Percentiles rank a stretch among this genome's conserved stretches.
Conservation (phyloP, 2,329 filamentous ascomycete species). For the Arthroderma sp. region DNA sequence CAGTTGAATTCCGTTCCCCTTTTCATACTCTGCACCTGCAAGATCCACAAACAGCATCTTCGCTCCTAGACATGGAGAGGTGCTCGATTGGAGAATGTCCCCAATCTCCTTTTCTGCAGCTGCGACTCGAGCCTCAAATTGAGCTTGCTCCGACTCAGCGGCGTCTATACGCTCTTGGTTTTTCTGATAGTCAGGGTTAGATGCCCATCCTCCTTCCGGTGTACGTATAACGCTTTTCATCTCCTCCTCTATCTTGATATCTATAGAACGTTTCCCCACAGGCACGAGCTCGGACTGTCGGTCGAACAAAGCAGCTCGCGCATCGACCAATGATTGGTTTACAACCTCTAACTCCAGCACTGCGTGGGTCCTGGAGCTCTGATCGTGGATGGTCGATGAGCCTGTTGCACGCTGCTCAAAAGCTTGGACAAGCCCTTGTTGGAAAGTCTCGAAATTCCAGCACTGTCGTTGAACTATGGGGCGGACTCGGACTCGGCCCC, state of each 20-base stretch:
- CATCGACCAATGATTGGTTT: slow-evolving; percentile 23
- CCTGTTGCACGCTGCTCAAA: slow-evolving; percentile 22
- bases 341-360: slow-evolving; percentile 32
- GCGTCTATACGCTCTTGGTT: slow-evolving; percentile 29
- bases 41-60: slow-evolving; percentile 36
- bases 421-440: slow-evolving; percentile 16
- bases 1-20: slow-evolving; percentile 6
- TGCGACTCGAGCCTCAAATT: slow-evolving; percentile 22
- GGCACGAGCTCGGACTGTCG: slow-evolving; percentile 34
- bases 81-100: slow-evolving; percentile 13
- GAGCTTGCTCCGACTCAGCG: slow-evolving; percentile 26
- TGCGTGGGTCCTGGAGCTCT: slow-evolving; percentile 35
- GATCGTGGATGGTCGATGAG: slow-evolving; percentile 30
- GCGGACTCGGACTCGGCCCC: slow-evolving; percentile 30
- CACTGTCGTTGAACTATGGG: slow-evolving; percentile 25
- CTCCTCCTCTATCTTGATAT: slow-evolving; percentile 30
- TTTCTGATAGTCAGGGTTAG: slow-evolving; percentile 23
- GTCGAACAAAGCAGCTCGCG: slow-evolving; percentile 27
- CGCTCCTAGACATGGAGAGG: slow-evolving; percentile 24
- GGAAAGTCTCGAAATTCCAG: slow-evolving; percentile 25
- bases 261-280: slow-evolving; percentile 31
- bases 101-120: slow-evolving; percentile 22
- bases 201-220: slow-evolving; percentile 21
- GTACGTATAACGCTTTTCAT: slow-evolving; percentile 17
- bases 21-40: slow-evolving; percentile 32